Percentiles rank a stretch among this genome's conserved stretches.
Evolutionary conservation across 1,284 basidiomycete genomes (phyloP).

Genomic region (Tylopilus sp.): DNA sequence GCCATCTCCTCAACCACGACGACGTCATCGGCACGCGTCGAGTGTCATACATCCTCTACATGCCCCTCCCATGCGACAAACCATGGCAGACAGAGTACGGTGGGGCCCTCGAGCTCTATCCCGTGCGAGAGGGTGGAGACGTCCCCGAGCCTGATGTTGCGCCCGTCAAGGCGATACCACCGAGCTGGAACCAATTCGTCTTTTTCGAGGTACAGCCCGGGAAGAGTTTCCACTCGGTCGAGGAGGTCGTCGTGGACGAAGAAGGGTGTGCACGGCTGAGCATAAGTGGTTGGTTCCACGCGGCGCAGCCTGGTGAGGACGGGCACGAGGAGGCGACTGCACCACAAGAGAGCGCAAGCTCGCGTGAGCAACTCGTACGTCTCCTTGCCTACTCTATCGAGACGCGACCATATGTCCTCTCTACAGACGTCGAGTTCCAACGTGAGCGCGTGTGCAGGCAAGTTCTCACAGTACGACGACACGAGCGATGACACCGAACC

Average conservation of each 20-base stretch:
- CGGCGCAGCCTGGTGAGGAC: slow-evolving; percentile 87
- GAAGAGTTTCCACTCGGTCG: slow-evolving; percentile 94
- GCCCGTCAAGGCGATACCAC: slow-evolving; percentile 66
- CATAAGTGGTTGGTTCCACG: slow-evolving; percentile 97
- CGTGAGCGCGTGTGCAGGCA: slow-evolving; percentile 21
- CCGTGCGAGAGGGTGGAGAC: slow-evolving; percentile 48
- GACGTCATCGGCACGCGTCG: slow-evolving; percentile 96
- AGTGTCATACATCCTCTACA: slow-evolving; percentile 97
- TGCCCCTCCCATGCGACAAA: slow-evolving; percentile 80
- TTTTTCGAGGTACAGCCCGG: slow-evolving; percentile 93
- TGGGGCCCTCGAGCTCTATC: slow-evolving; percentile 95
- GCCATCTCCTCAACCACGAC: slow-evolving; percentile 96
- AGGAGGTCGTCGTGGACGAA: slow-evolving; percentile 88
- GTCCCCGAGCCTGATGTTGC: slow-evolving; percentile 62
- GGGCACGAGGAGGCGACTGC: slow-evolving; percentile 57
- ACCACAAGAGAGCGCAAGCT: slow-evolving; percentile 54
- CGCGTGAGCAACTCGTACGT: slow-evolving; percentile 77
- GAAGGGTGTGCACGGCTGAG: slow-evolving; percentile 77
- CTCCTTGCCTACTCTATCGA: neutral
- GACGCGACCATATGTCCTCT: neutral
- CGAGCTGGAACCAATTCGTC: slow-evolving; percentile 95
- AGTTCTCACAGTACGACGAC: slow-evolving; percentile 59
- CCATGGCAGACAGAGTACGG: slow-evolving; percentile 81
- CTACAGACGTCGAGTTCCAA: slow-evolving; percentile 60
- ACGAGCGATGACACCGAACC: slow-evolving; percentile 37